These are phyloP conservation scores for Gracilaria caudata DNA, from an alignment of 23 red algal genomes.

Conservation along the genomic window DNA sequence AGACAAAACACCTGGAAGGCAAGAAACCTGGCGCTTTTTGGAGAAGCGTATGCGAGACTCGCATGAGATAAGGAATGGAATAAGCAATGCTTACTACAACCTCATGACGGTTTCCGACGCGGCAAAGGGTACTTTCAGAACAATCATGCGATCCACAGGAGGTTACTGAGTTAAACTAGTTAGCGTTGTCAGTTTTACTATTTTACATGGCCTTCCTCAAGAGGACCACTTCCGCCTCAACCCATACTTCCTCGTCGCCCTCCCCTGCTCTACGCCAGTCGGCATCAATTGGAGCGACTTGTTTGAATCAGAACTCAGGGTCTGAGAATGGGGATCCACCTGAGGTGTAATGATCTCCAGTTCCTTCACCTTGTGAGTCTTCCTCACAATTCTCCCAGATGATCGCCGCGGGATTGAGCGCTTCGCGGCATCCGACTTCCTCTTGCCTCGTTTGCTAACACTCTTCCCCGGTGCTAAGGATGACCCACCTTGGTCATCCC, in stretches of 20 bases:
- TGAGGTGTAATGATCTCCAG: not conserved
- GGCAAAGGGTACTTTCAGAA: constrained; percentile 5
- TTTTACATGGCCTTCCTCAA: constrained; percentile 14
- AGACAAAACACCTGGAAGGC: constrained; percentile 27
- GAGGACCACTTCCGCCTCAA: constrained; percentile 11
- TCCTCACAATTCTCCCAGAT: constrained; percentile 18
- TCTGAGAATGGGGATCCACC: constrained; percentile 1
- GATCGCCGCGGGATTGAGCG: not conserved
- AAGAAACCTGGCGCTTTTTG: constrained; percentile 56
- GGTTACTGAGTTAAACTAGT: constrained; percentile 42
- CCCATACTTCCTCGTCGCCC: not conserved
- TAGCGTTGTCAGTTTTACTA: constrained; percentile 31
- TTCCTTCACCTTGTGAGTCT: constrained; percentile 25
- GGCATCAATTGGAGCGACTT: not conserved
- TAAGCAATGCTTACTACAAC: constrained; percentile 18
- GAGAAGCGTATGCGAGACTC: constrained; percentile 43
- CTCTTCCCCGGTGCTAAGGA: not conserved
- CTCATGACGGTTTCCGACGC: constrained; percentile 65
- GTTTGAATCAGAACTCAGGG: constrained; percentile 11
- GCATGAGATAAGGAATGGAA: constrained; percentile 15
- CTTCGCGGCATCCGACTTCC: not conserved
- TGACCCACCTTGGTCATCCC: not conserved
- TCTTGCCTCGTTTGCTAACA: not conserved
- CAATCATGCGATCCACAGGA: constrained; percentile 49
- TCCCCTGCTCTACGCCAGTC: not conserved